Evolutionary conservation across 768 basidiomycete species (phyloP), one percentile per base, ranked within the genome.

Genomic region (Lactifluus piperatus): DNA sequence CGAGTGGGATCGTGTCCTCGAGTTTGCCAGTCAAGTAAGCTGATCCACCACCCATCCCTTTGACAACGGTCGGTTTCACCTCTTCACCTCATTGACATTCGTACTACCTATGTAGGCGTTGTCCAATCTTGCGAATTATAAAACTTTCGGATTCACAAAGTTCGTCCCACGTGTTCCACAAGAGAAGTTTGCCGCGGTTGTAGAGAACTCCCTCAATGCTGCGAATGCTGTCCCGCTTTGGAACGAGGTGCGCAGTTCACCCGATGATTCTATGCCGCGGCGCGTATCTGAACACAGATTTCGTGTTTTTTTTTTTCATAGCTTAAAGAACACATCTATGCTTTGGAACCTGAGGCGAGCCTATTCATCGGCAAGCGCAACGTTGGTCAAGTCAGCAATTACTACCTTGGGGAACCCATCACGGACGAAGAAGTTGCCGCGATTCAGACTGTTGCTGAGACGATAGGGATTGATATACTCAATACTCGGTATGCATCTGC

Each of bases 141-240:
- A 82, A 69, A 80, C 77, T 2, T 94, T 94, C 62, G 91, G 91
- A 1, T 88, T 86, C 67, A 88, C 87, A 44, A 94, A 94, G 74
- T 86, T 94, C 64, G 68, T 91, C 49, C 91, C 92, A 22, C 85
- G 92, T 22, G 66, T 88, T 47, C 66, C 81, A 2, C 66, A 76
- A 24, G 77, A 74, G 16, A 83, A 81, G 65, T 91, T 94, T 67
- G 79, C 77, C 41, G 76, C 75, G 6, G 81, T 87, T 34, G 75
- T 92, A 18, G 70, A 75, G 20, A 74, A 76, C 7, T 90, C 87
- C n/a, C 73, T 74, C 10, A 85, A 86, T 62, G 76, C 79, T 4
- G 65, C 76, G 0, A 74, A 79, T 49, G 84, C 85, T 1, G 53
- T 77, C 18, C 68, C 77, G 0, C 72, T 92, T 4, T 94, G 88